A percentile compares a stretch with the other conserved stretches of the same genome.
Conservation (phyloP, 768 basidiomycete species). For the Tulasnella calospora region DNA sequence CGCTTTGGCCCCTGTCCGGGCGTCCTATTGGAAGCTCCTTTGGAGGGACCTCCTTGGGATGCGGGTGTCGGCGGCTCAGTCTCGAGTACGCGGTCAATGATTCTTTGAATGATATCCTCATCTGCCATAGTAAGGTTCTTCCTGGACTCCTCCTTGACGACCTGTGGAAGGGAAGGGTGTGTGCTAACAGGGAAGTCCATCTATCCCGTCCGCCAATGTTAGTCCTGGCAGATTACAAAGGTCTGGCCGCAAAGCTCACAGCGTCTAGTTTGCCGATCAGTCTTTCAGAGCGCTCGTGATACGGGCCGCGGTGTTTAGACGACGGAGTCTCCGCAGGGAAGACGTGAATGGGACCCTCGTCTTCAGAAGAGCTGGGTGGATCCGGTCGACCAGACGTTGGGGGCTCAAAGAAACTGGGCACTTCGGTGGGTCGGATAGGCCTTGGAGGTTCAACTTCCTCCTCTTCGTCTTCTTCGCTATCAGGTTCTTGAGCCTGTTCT, state of each 20-base stretch:
- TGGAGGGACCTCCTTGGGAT: neutral
- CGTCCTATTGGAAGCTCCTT: neutral
- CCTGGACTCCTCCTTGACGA: slow-evolving; percentile 11
- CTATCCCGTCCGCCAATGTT: neutral
- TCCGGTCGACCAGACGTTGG: neutral
- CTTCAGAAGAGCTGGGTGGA: neutral
- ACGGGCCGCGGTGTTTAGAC: neutral
- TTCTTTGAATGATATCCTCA: slow-evolving; percentile 7
- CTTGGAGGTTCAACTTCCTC: neutral
- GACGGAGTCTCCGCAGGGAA: neutral
- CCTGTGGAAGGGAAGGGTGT: neutral
- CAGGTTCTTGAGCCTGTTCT: neutral
- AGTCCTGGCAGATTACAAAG: too few relatives aligned
- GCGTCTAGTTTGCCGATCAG: neutral
- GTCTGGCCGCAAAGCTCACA: neutral
- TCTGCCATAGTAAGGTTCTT: slow-evolving; percentile 14
- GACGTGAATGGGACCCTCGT: neutral
- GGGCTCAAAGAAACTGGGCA: slow-evolving; percentile 3
- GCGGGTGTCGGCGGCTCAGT: neutral
- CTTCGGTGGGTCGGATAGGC: neutral
- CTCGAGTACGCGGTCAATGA: neutral
- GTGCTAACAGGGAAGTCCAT: slow-evolving; percentile 3
- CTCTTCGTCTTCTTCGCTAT: neutral
- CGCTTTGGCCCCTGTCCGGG: neutral
- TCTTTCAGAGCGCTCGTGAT: slow-evolving; percentile 9